Conservation (phyloP, 306 rosid genomes). For the Pyrus pyrifolia region DNA sequence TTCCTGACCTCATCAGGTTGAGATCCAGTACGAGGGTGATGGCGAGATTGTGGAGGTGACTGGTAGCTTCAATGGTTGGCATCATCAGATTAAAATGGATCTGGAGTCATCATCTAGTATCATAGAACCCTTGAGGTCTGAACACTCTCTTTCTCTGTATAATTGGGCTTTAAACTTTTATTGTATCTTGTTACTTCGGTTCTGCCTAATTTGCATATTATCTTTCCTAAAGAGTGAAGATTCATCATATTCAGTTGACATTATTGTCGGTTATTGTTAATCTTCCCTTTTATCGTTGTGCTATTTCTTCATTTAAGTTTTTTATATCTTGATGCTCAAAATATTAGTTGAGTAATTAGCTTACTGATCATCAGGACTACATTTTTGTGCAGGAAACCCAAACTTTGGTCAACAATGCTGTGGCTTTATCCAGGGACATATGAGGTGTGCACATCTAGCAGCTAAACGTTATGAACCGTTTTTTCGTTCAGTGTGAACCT, state of each 20-base stretch:
- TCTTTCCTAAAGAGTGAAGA: background rate
- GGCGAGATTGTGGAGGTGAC: slow-evolving; percentile 82
- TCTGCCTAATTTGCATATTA: background rate
- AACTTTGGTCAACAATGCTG: slow-evolving; percentile 61
- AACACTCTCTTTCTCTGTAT: background rate
- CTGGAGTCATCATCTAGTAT: slow-evolving; percentile 39
- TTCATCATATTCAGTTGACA: background rate
- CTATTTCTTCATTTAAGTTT: background rate
- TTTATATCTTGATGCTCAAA: background rate
- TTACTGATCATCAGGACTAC: slow-evolving; percentile 14
- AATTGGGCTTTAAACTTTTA: background rate
- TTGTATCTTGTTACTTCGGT: background rate
- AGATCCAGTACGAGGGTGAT: slow-evolving; percentile 53
- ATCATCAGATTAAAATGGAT: slow-evolving; percentile 69
- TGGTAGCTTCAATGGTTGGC: slow-evolving; percentile 98
- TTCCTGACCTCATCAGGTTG: slow-evolving; percentile 47
- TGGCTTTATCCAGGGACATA: slow-evolving; percentile 97
- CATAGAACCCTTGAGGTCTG: slow-evolving; percentile 52
- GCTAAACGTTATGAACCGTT: background rate
- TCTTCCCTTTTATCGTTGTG: too few relatives aligned
- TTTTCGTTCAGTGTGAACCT: background rate
- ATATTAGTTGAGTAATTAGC: slow-evolving; percentile 10
- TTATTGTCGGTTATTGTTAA: background rate
- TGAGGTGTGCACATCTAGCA: slow-evolving; percentile 60
- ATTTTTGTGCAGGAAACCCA: slow-evolving; percentile 47